These are phyloP conservation scores for Ogataea nonfermentans DNA, from an alignment of 805 yeast genomes.

Conservation along the genomic window DNA sequence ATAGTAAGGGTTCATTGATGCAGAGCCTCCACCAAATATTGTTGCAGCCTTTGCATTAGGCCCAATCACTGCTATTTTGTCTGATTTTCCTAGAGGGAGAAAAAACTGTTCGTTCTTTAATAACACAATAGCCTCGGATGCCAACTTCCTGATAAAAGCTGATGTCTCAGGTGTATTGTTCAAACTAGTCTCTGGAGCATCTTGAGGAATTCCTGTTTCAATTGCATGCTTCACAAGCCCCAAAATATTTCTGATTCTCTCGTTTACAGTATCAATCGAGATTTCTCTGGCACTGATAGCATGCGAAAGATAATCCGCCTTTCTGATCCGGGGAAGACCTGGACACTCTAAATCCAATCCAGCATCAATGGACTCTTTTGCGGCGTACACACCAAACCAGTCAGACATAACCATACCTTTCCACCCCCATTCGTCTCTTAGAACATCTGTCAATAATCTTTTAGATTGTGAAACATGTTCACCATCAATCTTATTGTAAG, in stretches of 20 bases:
- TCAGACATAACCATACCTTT: slow-evolving; percentile 61
- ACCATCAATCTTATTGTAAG: slow-evolving; percentile 64
- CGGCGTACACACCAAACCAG: slow-evolving; percentile 61
- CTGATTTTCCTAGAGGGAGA: slow-evolving; percentile 46
- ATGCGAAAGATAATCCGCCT: slow-evolving; percentile 40
- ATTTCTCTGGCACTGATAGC: slow-evolving; percentile 45
- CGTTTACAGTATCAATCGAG: slow-evolving; percentile 42
- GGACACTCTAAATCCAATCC: slow-evolving; percentile 71
- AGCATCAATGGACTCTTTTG: slow-evolving; percentile 46
- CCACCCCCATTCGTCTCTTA: slow-evolving; percentile 59
- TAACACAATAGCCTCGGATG: slow-evolving; percentile 53
- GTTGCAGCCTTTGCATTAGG: slow-evolving; percentile 53
- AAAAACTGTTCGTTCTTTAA: slow-evolving; percentile 49
- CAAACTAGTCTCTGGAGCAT: slow-evolving; percentile 36
- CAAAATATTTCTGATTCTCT: slow-evolving; percentile 48
- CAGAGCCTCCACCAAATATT: slow-evolving; percentile 64
- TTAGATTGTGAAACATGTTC: slow-evolving; percentile 54
- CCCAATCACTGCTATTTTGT: slow-evolving; percentile 55
- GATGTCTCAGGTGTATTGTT: slow-evolving; percentile 52
- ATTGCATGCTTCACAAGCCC: slow-evolving; percentile 45
- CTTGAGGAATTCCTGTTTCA: slow-evolving; percentile 41
- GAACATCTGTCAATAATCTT: slow-evolving; percentile 42
- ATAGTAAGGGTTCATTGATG: slow-evolving; percentile 36
- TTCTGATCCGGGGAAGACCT: slow-evolving; percentile 52
- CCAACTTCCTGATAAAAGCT: slow-evolving; percentile 42